These are phyloP conservation scores for Dipteronia sinensis DNA, from an alignment of 345 rosid genomes.

Conservation along the genomic window DNA sequence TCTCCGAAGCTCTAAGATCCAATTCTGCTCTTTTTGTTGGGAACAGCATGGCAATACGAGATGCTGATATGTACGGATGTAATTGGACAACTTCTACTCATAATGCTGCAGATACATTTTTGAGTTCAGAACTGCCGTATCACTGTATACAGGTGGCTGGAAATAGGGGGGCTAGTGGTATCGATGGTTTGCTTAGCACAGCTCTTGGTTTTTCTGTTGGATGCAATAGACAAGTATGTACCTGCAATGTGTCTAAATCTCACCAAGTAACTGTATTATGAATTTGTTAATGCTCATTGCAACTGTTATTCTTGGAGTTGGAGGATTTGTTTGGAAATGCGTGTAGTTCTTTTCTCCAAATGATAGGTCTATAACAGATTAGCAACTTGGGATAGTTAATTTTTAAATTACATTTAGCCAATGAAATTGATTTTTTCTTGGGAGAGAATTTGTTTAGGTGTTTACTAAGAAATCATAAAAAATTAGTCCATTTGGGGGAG, in stretches of 20 bases:
- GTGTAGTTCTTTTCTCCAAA: not conserved
- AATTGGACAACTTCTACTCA: conserved; percentile 35
- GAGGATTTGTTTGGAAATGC: not conserved
- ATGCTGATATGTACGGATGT: conserved; percentile 84
- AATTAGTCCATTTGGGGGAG: not conserved
- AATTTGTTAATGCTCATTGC: conserved; percentile 6
- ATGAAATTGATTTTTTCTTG: not conserved
- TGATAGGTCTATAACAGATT: not conserved
- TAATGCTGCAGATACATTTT: conserved; percentile 38
- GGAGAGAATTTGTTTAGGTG: not conserved
- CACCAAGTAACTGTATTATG: not conserved
- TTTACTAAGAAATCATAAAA: not conserved
- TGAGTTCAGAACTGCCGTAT: conserved; percentile 47
- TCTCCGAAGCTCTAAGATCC: conserved; percentile 60
- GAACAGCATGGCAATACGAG: conserved; percentile 97
- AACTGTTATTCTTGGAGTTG: not conserved
- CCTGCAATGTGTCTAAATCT: not conserved
- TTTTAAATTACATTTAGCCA: not conserved
- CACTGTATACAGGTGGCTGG: conserved; percentile 75
- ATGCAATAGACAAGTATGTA: conserved; percentile 73
- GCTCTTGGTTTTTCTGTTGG: conserved; percentile 93
- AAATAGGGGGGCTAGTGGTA: conserved; percentile 99
- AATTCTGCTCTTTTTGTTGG: conserved; percentile 83
- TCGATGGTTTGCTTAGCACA: conserved; percentile 94
- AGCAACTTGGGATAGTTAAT: not conserved